Conservation (phyloP, 257 asterid genomes). For the Fraxinus quadrangulata region DNA sequence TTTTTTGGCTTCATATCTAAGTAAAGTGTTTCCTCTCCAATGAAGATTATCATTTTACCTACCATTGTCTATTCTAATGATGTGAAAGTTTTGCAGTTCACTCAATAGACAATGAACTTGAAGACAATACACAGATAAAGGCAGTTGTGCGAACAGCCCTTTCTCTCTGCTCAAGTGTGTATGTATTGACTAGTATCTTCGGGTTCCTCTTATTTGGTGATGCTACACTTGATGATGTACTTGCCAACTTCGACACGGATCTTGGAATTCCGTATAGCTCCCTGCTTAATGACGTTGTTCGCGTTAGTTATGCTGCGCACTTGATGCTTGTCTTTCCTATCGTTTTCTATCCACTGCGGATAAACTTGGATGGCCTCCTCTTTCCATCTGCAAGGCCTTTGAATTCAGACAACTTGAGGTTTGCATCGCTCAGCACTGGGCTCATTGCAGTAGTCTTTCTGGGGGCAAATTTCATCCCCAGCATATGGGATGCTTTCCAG, state of each 20-base stretch:
- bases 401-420: neutral
- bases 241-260: neutral
- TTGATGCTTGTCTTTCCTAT: conserved; percentile 3
- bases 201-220: neutral
- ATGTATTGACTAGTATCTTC: neutral
- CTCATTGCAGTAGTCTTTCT: neutral
- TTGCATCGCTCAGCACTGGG: neutral
- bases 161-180: conserved; percentile 30
- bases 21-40: neutral
- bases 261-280: neutral
- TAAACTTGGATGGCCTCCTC: conserved; percentile 1
- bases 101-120: conserved; percentile 90
- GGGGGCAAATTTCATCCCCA: neutral
- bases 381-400: neutral
- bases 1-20: neutral
- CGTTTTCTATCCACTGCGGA: neutral
- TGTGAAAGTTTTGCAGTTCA: conserved; percentile 65
- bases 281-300: neutral
- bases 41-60: neutral
- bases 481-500: conserved; percentile 1
- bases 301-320: neutral
- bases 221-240: neutral
- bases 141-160: conserved; percentile 80
- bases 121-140: conserved; percentile 69
- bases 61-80: conserved; percentile 16